Evolutionary conservation across 2,329 filamentous ascomycete species (phyloP).

Genomic region (Neonectria punicea): DNA sequence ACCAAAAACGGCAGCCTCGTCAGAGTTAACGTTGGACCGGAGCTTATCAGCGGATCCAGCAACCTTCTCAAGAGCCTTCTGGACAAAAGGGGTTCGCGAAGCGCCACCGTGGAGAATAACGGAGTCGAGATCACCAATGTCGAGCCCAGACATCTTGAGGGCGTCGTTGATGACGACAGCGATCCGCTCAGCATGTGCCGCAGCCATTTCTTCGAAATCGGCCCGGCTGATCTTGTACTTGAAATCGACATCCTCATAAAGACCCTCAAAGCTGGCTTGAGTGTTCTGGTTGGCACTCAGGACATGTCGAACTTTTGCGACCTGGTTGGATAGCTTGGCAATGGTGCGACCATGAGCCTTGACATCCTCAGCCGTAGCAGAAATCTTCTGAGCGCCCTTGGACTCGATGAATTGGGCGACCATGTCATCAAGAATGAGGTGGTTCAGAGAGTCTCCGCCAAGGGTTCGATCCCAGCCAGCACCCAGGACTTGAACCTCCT

Average conservation of each 20-base stretch:
- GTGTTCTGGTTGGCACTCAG: conserved; percentile 93
- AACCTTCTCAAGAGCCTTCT: conserved; percentile 83
- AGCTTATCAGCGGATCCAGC: conserved; percentile 81
- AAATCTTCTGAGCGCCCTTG: conserved; percentile 72
- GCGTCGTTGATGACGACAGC: conserved; percentile 76
- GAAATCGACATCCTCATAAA: conserved; percentile 94
- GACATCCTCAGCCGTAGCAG: conserved; percentile 71
- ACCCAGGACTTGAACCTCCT: conserved; percentile 91
- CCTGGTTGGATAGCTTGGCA: conserved; percentile 92
- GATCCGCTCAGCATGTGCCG: conserved; percentile 75
- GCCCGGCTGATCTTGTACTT: conserved; percentile 85
- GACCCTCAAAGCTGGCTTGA: conserved; percentile 81
- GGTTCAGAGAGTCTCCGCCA: conserved; percentile 89
- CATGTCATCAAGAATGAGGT: conserved; percentile 90
- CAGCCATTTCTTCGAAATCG: conserved; percentile 83
- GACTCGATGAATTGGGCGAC: conserved; percentile 80
- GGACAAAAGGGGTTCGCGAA: conserved; percentile 92
- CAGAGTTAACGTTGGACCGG: conserved; percentile 93
- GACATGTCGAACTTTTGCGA: conserved; percentile 86
- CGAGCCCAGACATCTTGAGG: conserved; percentile 76
- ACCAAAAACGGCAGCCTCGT: conserved; percentile 95
- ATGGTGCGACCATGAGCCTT: conserved; percentile 83
- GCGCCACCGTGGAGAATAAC: conserved; percentile 94
- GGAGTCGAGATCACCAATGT: conserved; percentile 82
- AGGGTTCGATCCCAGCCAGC: conserved; percentile 89